Percentiles rank a stretch among this genome's conserved stretches.
These are phyloP conservation scores for Dendrocalamus latiflorus DNA, from an alignment of 202 grass and related monocot species.

Conservation along the genomic window DNA sequence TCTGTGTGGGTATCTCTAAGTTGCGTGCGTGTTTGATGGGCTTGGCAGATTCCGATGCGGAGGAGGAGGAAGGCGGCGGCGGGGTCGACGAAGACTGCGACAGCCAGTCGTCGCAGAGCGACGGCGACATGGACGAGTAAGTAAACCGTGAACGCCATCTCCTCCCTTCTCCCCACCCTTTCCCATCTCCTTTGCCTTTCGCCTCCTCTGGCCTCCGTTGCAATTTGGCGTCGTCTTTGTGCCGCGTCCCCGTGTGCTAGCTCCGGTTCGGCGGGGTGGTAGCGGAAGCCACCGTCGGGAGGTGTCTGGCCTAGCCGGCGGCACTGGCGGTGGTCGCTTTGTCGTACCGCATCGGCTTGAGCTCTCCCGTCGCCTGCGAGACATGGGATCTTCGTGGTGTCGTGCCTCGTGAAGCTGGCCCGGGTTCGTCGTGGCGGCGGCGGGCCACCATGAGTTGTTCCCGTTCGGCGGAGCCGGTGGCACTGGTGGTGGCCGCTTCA, in stretches of 20 bases:
- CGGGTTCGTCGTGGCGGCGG: conserved; percentile 6
- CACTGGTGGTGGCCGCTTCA: background rate
- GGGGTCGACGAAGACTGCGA: conserved; percentile 28
- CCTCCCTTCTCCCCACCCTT: background rate
- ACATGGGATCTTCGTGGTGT: conserved; percentile 40
- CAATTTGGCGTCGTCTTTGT: conserved; percentile 26
- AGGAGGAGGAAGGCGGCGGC: conserved; percentile 26
- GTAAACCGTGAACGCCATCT: conserved; percentile 7
- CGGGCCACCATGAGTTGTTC: background rate
- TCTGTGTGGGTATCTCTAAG: conserved; percentile 8
- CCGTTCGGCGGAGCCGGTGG: background rate
- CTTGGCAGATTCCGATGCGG: conserved; percentile 63
- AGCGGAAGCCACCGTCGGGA: background rate
- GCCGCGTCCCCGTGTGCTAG: conserved; percentile 9
- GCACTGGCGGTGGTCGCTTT: background rate
- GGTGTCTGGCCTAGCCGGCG: background rate
- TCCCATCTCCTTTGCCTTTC: background rate
- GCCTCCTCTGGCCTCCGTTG: conserved; percentile 12
- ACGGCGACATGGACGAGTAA: conserved; percentile 64
- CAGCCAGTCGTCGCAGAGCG: conserved; percentile 46
- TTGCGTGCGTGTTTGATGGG: conserved; percentile 19
- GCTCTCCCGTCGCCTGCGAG: background rate
- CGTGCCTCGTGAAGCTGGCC: background rate
- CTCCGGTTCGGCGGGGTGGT: background rate
- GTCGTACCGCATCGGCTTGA: background rate